A percentile compares a stretch with the other conserved stretches of the same genome.
These are phyloP conservation scores for Debaryomycetaceae sp. DNA, from an alignment of 1,139 yeast species.

Conservation along the genomic window DNA sequence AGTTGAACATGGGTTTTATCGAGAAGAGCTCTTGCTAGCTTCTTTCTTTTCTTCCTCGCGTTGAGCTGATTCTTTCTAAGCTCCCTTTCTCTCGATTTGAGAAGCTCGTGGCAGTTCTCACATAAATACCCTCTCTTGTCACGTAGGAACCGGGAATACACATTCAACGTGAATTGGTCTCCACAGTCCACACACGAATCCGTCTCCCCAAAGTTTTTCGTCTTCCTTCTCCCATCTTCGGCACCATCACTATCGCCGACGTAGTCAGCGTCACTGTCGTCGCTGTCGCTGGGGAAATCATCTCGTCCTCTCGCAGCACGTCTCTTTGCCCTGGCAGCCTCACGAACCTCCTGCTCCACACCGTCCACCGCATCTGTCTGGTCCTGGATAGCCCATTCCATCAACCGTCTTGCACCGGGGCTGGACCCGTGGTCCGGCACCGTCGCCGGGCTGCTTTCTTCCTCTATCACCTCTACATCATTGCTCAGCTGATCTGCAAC, in stretches of 20 bases:
- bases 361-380: constrained; percentile 18
- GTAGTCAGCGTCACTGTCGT: constrained; percentile 26
- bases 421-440: background rate
- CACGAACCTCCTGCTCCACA: constrained; percentile 31
- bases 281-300: constrained; percentile 15
- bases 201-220: constrained; percentile 42
- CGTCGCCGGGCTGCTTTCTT: background rate
- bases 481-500: constrained; percentile 1
- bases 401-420: background rate
- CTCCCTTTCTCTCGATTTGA: constrained; percentile 40
- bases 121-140: constrained; percentile 62
- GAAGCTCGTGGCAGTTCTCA: constrained; percentile 54
- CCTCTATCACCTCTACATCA: constrained; percentile 12
- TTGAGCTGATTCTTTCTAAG: constrained; percentile 51
- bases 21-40: constrained; percentile 77
- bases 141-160: constrained; percentile 54
- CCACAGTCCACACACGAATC: constrained; percentile 61
- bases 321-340: constrained; percentile 39
- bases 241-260: constrained; percentile 27
- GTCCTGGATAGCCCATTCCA: background rate
- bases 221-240: constrained; percentile 15
- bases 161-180: constrained; percentile 53
- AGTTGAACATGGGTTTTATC: constrained; percentile 63
- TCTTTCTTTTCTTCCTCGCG: constrained; percentile 71
- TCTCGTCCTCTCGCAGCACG: constrained; percentile 25